phyloP scores from a whole-genome alignment of 345 rosid genomes.

The Murraya paniculata region DNA sequence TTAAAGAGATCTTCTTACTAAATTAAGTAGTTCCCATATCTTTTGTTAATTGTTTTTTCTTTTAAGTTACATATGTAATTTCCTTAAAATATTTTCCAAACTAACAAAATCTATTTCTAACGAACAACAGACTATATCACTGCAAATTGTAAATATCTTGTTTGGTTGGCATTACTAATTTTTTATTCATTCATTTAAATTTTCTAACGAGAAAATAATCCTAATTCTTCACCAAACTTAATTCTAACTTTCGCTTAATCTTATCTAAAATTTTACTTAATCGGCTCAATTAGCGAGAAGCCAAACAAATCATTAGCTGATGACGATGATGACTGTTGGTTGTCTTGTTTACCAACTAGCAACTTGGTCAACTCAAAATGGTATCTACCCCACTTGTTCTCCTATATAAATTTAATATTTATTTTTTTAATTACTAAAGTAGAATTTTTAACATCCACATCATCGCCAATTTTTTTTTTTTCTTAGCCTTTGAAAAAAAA shows the following conservation, averaged over 20 bases:
- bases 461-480: neutral
- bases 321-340: neutral
- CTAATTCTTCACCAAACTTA: neutral
- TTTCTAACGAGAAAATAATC: neutral
- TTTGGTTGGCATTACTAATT: neutral
- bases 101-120: neutral
- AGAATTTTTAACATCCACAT: neutral
- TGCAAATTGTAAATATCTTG: neutral
- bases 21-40: neutral
- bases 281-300: neutral
- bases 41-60: neutral
- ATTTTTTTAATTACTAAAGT: neutral
- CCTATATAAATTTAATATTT: neutral
- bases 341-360: slow-evolving; percentile 5
- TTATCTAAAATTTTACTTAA: neutral
- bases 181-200: neutral
- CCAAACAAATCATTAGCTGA: slow-evolving; percentile 7
- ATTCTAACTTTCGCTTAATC: neutral
- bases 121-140: neutral
- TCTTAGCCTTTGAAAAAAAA: neutral
- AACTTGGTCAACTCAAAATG: neutral
- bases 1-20: neutral
- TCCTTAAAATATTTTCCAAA: neutral
- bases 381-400: neutral
- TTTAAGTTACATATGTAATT: neutral